Evolutionary conservation across 2,329 filamentous ascomycete genomes (phyloP).

Genomic region (Ciborinia camelliae): DNA sequence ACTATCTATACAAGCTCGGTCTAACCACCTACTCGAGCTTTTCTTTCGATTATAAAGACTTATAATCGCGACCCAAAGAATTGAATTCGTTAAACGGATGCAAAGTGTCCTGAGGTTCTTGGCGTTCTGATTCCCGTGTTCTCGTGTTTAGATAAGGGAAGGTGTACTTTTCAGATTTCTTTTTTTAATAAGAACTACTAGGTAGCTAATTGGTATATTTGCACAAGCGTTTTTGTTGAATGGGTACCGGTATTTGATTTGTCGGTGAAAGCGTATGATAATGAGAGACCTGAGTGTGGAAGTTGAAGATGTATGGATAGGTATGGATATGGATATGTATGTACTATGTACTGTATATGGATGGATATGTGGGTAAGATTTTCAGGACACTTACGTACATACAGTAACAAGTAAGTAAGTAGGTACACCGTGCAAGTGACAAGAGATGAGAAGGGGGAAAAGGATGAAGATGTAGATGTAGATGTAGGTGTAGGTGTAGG

Average conservation of each 20-base stretch:
- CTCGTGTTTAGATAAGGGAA: constrained; percentile 7
- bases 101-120: constrained; percentile 18
- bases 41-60: not conserved
- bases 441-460: not conserved
- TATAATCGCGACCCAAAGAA: not conserved
- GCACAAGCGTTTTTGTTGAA: constrained; percentile 2
- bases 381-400: too few species aligned
- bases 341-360: too few species aligned
- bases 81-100: constrained; percentile 3
- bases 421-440: too few species aligned
- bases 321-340: too few species aligned
- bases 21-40: not conserved
- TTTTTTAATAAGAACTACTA: not conserved
- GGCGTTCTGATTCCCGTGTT: constrained; percentile 3
- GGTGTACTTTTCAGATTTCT: not conserved
- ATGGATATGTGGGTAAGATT: not conserved
- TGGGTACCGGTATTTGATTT: not conserved
- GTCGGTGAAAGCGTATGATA: not conserved
- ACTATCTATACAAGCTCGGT: not conserved
- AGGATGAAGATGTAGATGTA: too few species aligned
- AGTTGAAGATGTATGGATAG: not conserved
- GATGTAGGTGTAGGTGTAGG: too few species aligned
- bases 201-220: too few species aligned
- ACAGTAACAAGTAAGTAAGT: too few species aligned
- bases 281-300: too few species aligned